Conservation (phyloP, 805 yeast genomes). For the Candida nitratophila region DNA sequence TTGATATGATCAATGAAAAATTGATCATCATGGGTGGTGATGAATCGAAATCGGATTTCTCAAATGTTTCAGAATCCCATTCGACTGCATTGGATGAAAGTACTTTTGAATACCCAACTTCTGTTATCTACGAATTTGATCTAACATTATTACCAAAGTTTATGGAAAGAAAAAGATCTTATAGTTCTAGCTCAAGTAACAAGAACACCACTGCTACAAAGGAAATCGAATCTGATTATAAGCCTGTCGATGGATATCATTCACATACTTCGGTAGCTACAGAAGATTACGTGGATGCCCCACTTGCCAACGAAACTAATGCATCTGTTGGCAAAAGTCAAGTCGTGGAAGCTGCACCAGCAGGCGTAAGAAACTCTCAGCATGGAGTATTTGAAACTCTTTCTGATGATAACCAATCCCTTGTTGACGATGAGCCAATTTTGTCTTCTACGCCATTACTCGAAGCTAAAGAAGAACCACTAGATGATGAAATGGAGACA, state of each 20-base stretch:
- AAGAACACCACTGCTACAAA: not conserved
- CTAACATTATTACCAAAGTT: conserved; percentile 17
- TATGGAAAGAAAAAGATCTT: conserved; percentile 13
- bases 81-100: conserved; percentile 20
- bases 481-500: conserved; percentile 1
- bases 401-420: conserved; percentile 1
- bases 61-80: conserved; percentile 13
- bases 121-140: conserved; percentile 31
- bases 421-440: conserved; percentile 3
- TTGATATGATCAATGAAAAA: conserved; percentile 56
- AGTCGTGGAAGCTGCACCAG: conserved; percentile 7
- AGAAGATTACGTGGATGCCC: conserved; percentile 7
- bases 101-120: conserved; percentile 23
- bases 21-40: conserved; percentile 91
- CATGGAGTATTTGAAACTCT: conserved; percentile 13
- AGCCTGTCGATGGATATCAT: not conserved
- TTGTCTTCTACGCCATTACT: conserved; percentile 7
- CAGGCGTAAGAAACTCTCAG: conserved; percentile 10
- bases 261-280: not conserved
- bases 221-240: not conserved
- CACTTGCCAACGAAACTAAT: conserved; percentile 7
- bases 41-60: conserved; percentile 45
- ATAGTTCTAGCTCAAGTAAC: not conserved
- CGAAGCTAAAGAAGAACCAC: not conserved
- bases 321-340: conserved; percentile 3